Conservation (phyloP, 2,329 filamentous ascomycete species). For the Cryphonectria parasitica region DNA sequence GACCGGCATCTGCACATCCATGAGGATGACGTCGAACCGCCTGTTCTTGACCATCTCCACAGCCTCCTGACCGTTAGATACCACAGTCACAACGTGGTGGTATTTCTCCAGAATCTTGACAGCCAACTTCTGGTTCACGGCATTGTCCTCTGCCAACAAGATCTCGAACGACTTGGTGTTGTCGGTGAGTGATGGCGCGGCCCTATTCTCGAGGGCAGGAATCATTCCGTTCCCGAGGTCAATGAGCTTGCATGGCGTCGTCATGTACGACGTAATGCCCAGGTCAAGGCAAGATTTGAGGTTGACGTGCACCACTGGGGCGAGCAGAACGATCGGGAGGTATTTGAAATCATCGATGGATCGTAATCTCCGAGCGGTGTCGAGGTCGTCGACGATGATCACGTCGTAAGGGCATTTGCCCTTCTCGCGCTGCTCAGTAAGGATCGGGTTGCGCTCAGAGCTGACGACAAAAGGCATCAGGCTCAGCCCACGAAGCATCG, state of each 20-base stretch:
- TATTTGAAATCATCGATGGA: constrained; percentile 97
- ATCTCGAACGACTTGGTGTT: constrained; percentile 97
- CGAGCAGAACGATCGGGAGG: constrained; percentile 90
- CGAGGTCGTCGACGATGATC: constrained; percentile 92
- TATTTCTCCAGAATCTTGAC: constrained; percentile 98
- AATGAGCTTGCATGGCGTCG: constrained; percentile 89
- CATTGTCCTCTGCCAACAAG: constrained; percentile 92
- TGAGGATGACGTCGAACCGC: constrained; percentile 94
- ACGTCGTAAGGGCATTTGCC: constrained; percentile 81
- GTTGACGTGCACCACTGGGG: constrained; percentile 85
- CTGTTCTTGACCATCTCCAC: constrained; percentile 90
- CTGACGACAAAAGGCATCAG: constrained; percentile 84
- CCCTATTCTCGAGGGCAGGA: constrained; percentile 89
- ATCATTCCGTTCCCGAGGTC: constrained; percentile 96
- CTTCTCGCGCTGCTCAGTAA: constrained; percentile 55
- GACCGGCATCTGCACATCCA: constrained; percentile 99
- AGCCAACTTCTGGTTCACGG: constrained; percentile 93
- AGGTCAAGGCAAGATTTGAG: constrained; percentile 92
- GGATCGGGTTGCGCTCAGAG: constrained; percentile 68
- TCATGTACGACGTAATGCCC: constrained; percentile 99
- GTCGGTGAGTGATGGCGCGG: constrained; percentile 87
- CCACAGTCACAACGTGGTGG: constrained; percentile 88
- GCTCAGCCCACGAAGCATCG: constrained; percentile 78
- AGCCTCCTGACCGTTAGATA: constrained; percentile 92
- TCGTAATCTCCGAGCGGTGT: constrained; percentile 82